phyloP scores from a whole-genome alignment of 2,329 filamentous ascomycete species.

The Apiospora malaysiana region DNA sequence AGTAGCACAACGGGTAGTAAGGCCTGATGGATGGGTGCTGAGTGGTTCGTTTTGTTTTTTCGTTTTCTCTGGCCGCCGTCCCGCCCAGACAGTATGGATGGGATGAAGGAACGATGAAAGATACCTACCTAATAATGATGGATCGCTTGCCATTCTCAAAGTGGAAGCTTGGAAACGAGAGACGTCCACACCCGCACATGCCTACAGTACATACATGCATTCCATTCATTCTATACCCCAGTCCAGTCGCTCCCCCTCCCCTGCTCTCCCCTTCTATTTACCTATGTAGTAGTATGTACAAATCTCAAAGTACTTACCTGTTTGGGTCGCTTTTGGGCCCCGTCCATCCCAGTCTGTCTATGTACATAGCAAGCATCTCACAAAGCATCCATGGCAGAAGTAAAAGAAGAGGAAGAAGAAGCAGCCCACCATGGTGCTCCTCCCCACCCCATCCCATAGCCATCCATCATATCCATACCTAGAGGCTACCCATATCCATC shows the following conservation, averaged over 20 bases:
- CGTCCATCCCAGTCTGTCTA: slow-evolving; percentile 8
- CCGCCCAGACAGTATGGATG: not conserved
- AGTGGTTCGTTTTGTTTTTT: slow-evolving; percentile 8
- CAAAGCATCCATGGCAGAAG: not conserved
- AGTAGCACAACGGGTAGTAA: not conserved
- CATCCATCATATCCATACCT: no score
- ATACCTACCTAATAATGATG: no score
- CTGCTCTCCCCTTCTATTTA: not conserved
- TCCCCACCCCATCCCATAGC: not conserved
- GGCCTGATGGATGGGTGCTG: not conserved
- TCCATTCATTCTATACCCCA: not conserved
- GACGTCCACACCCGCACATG: slow-evolving; percentile 14
- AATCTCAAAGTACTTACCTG: not conserved
- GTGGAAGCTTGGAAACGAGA: slow-evolving; percentile 6
- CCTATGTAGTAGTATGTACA: not conserved
- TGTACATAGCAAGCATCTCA: not conserved
- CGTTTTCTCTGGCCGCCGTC: not conserved
- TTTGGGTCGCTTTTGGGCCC: slow-evolving; percentile 14
- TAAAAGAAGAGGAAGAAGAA: not conserved
- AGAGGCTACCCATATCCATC: no score
- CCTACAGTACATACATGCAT: not conserved
- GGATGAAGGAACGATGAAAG: not conserved
- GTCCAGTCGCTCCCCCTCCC: not conserved
- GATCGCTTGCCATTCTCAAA: slow-evolving; percentile 7
- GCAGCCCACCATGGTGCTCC: slow-evolving; percentile 8